phyloP scores from a whole-genome alignment of 2,329 filamentous ascomycete species.

The Neopestalotiopsis sp. region DNA sequence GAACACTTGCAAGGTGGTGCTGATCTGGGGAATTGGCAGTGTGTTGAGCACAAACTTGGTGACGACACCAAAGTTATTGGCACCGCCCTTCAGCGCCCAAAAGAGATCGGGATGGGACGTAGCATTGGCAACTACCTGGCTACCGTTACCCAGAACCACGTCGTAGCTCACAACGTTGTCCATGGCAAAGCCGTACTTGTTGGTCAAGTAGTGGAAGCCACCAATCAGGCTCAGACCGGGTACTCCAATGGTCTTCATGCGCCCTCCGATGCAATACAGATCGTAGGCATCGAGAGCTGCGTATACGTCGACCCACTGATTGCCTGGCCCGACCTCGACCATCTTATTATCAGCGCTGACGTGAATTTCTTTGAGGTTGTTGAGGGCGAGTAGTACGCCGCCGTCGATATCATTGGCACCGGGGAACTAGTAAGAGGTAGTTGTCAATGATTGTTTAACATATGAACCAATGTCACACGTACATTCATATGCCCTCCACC shows the following conservation, averaged over 20 bases:
- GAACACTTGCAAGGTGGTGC: conserved; percentile 38
- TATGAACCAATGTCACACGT: too few relatives aligned
- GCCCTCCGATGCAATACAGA: conserved; percentile 16
- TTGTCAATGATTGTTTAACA: not conserved
- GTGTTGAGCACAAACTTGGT: conserved; percentile 6
- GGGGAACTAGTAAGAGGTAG: conserved; percentile 27
- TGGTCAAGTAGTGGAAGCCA: conserved; percentile 17
- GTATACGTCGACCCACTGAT: conserved; percentile 17
- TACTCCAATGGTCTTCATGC: conserved; percentile 19
- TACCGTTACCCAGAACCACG: not conserved
- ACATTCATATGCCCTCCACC: conserved; percentile 32
- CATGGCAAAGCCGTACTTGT: not conserved
- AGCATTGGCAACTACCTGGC: not conserved
- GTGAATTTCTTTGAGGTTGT: conserved; percentile 16
- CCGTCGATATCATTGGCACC: conserved; percentile 20
- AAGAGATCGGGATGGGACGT: not conserved
- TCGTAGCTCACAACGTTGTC: conserved; percentile 2
- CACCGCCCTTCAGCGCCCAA: conserved; percentile 4
- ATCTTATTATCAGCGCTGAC: not conserved
- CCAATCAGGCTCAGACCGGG: conserved; percentile 18
- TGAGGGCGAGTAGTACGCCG: conserved; percentile 19
- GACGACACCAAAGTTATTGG: not conserved
- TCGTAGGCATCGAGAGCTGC: conserved; percentile 3
- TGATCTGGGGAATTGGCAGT: conserved; percentile 28
- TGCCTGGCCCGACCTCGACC: conserved; percentile 11